Evolutionary conservation across 106 monocot species (phyloP).

Genomic region (Iris macrosiphon): DNA sequence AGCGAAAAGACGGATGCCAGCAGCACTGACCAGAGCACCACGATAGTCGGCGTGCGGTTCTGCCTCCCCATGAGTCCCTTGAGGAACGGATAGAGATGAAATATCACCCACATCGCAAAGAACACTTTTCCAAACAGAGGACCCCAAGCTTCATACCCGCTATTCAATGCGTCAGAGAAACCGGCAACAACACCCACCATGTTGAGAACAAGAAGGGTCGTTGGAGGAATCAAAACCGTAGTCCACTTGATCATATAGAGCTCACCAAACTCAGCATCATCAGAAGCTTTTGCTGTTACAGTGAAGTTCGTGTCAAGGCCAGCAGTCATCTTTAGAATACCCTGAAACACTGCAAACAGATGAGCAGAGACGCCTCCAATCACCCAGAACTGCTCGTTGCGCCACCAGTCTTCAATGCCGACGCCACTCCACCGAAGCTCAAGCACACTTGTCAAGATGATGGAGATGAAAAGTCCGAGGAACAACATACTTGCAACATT

Average conservation of each 20-base stretch:
- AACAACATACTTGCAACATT: conserved; percentile 76
- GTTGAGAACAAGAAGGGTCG: conserved; percentile 67
- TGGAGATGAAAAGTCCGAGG: conserved; percentile 79
- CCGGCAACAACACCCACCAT: conserved; percentile 79
- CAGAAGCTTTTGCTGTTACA: conserved; percentile 73
- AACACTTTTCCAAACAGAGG: conserved; percentile 85
- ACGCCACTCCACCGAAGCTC: conserved; percentile 91
- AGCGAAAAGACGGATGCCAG: conserved; percentile 86
- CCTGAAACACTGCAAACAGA: conserved; percentile 91
- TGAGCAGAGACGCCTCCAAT: conserved; percentile 88
- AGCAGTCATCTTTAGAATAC: conserved; percentile 73
- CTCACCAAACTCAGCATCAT: conserved; percentile 59
- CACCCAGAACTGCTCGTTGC: conserved; percentile 97
- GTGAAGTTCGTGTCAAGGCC: conserved; percentile 93
- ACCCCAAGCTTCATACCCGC: conserved; percentile 83
- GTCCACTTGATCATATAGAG: conserved; percentile 87
- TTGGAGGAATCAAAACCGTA: conserved; percentile 70
- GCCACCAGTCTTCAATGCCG: conserved; percentile 89
- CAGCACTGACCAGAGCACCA: conserved; percentile 77
- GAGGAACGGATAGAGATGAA: conserved; percentile 91
- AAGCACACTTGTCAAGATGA: conserved; percentile 69
- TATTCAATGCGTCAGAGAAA: conserved; percentile 77
- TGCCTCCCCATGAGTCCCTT: conserved; percentile 92
- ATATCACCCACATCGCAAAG: conserved; percentile 85
- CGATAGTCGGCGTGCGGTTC: conserved; percentile 88